Base-by-base conservation (phyloP, 192 early-diverging fungal species). In the Powellomyces hirtus region DNA sequence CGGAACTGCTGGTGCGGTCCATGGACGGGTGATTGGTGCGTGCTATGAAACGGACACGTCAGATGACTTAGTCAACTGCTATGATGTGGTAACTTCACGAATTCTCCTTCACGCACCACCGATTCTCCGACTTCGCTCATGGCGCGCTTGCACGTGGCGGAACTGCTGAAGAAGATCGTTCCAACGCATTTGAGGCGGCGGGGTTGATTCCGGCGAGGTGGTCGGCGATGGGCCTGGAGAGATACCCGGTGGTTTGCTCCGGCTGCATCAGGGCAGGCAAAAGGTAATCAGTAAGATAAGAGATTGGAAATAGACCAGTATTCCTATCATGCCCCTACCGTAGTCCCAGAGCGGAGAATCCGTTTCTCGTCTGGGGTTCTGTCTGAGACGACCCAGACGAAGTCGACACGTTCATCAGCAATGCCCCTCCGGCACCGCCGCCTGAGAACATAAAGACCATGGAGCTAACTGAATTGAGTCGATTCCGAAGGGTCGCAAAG, bases 401-500 rank as follows among this genome's bases (percentile, higher is more conserved):
- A 18, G 26, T 49, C 46, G 16, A 2, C 46, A 49, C 46, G 2
- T 6, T 27, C 57, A 70, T 22, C 30, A 16, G 42, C 46, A 5
- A 29, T 22, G 18, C 60, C 50, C 30, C 35, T 29, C 27, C 64
- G 31, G 24, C 57, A 46, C 29, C 4, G 5, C 30, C 62, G 7
- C 42, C 56, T 4, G 57, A 60, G 34, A 59, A 75, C 55, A 81
- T 38, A 50, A 73, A 70, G 0, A 75, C 77, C 72, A 84, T 74
- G 18, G 61, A 65, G 45, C 84, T 84, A 26, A 99, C 92, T 62
- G 91, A 89, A 38, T 89, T 92, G 64, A 99, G 71, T n/a, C 97
- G 85, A 77, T 94, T 98, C 34, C 94, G 76, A 60, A 99, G 73
- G 4, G 95, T 97, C 0, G 91, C 93, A 89, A 97, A 99, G 6